Evolutionary conservation across 139 green algal genomes (phyloP).

Genomic region (Coelastrella sp.): DNA sequence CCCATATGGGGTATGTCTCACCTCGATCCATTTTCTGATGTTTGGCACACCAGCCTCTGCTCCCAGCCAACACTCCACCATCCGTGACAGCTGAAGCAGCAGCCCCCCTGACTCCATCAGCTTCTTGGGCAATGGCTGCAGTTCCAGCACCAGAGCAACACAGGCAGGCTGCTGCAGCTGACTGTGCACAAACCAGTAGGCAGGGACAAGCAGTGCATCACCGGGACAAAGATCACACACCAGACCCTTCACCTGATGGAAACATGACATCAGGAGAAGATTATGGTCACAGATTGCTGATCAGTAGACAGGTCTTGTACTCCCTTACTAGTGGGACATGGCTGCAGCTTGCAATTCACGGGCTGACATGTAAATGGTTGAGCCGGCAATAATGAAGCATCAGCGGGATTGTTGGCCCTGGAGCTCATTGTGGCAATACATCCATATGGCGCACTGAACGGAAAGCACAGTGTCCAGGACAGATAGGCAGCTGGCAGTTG

Average conservation of each 20-base stretch:
- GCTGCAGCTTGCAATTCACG: neutral
- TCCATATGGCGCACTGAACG: too few species aligned
- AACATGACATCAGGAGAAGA: too few species aligned
- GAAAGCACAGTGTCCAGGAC: too few species aligned
- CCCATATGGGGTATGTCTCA: too few species aligned
- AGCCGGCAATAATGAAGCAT: too few species aligned
- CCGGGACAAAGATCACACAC: conserved; percentile 39
- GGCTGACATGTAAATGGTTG: neutral
- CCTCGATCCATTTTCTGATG: conserved; percentile 32
- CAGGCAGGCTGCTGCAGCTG: conserved; percentile 42
- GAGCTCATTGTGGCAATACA: too few species aligned
- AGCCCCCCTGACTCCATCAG: conserved; percentile 3
- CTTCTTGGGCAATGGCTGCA: neutral
- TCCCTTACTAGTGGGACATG: too few species aligned
- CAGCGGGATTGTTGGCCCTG: too few species aligned
- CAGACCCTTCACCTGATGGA: conserved; percentile 9
- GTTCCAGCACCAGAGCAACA: neutral
- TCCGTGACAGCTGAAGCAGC: conserved; percentile 46
- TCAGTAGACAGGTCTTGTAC: too few species aligned
- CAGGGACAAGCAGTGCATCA: conserved; percentile 50
- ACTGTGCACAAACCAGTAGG: conserved; percentile 56
- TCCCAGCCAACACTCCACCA: conserved; percentile 36
- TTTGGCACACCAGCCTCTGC: conserved; percentile 22
- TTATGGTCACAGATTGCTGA: too few species aligned
- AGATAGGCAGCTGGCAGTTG: too few species aligned